Evolutionary conservation across 805 yeast genomes (phyloP), one percentile per base, ranked within the genome.

Genomic region (Zygosaccharomyces pseudorouxii): DNA sequence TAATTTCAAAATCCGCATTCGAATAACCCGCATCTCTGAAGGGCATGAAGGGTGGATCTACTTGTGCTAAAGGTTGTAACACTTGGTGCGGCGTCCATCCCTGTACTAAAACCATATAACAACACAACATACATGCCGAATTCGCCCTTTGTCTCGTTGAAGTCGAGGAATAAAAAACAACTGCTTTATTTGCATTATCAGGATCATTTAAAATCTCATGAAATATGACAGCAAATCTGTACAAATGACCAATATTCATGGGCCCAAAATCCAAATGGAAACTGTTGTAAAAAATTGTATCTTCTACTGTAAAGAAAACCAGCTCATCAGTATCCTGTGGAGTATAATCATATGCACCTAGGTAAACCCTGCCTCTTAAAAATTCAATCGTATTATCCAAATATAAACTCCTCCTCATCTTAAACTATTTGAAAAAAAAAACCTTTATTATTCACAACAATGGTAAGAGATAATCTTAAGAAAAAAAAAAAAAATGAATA

Each of bases 71-170:
- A 0, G 99, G 99, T 51, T 95, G 97, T 54, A 93, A 70, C 0
- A 90, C 99, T 67, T 93, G 93, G 68, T 93, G 99, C 0, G 99
- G 99, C 1, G 97, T 89, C 99, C 99, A 93, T 11, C 89, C 84
- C 65, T 93, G 99, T 14, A 93, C 92, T 47, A 93, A 70, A 1
- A 93, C 78, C 97, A 93, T 89, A 69, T 93, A 93, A 61, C 97
- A 89, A 55, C 96, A 88, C 45, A 93, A 73, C 53, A 93, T 73
- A 67, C 98, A 89, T 3, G 98, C 97, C 14, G 98, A 95, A 62
- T 93, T 93, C 5, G 97, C 82, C 59, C 99, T 71, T 55, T 84
- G 84, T 53, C 84, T 81, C 1, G 96, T 80, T 28, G 86, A 82
- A 0, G 92, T 81, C 1, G 89, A 76, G 11, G 97, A 88, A 67